Evolutionary conservation across 139 green algal genomes (phyloP), one percentile per base, ranked within the genome.

Genomic region (Coelastrella sp.): DNA sequence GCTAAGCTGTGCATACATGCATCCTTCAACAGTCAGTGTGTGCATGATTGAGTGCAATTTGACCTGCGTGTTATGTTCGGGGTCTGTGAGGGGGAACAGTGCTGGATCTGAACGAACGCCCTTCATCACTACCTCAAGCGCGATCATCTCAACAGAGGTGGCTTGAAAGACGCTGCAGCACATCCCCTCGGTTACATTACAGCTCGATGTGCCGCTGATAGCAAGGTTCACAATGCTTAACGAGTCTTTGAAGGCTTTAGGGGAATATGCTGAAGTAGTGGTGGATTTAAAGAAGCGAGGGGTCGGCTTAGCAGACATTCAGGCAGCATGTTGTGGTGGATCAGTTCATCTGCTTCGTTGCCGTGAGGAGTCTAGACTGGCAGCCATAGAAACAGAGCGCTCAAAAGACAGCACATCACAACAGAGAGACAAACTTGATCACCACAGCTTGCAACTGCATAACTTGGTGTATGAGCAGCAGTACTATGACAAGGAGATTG

Each of bases 401-500:
- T 22, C n/a, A 6, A 65, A 56, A 22, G 73, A 80, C 3, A 22
- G 72, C 15, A 80, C 72, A 17, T 73, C 73, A 8, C 17, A 22
- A 8, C 72, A 90, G 85, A n/a, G 73, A 6, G 24, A 59, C 8
- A n/a, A 82, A 17, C 65, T 91, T 49, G 87, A 91, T 49, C 78
- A 85, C 58, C 25, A 58, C 35, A 85, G 25, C 35, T 66, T 87
- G 87, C 78, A 87, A 65, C 65, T 91, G 35, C 63, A 80, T 49
- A 91, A 91, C 74, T 27, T 87, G 49, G 61, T 91, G 19, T 91
- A 91, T 66, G 87, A 91, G 49, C 66, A 87, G 78, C 87, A 91
- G 78, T 87, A 87, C 63, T 91, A 87, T 73, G 87, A 91, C 49
- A 87, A 72, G 59, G 87, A 91, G 78, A 91, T 91, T 24, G 58